Percentiles rank a stretch among this genome's conserved stretches.
Evolutionary conservation across 495 filamentous ascomycete genomes (phyloP).

Genomic region (Aspergillus steynii): DNA sequence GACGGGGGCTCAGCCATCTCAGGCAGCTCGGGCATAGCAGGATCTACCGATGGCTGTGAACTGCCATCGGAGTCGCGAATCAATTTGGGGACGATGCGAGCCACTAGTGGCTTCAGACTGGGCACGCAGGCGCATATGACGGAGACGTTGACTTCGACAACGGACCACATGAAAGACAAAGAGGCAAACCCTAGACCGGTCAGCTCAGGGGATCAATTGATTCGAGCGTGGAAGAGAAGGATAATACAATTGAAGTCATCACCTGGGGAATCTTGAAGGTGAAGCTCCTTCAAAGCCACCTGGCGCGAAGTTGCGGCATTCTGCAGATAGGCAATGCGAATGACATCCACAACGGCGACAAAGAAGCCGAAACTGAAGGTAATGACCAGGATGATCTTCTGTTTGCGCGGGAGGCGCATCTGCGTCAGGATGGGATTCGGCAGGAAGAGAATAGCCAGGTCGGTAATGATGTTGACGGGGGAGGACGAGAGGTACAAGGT

Average conservation of each 20-base stretch:
- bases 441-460: conserved; percentile 78
- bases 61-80: conserved; percentile 53
- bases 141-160: conserved; percentile 85
- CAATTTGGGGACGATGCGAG: conserved; percentile 71
- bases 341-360: conserved; percentile 82
- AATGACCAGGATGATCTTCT: conserved; percentile 80
- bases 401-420: conserved; percentile 78
- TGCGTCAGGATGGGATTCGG: conserved; percentile 84
- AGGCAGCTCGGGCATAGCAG: conserved; percentile 19
- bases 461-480: conserved; percentile 83
- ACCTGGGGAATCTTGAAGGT: conserved; percentile 31
- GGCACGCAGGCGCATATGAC: conserved; percentile 88
- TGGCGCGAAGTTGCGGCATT: conserved; percentile 55
- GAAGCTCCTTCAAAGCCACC: conserved; percentile 31
- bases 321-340: conserved; percentile 87
- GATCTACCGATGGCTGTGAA: conserved; percentile 13
- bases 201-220: background rate
- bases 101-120: conserved; percentile 81
- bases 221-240: background rate
- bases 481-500: conserved; percentile 82
- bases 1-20: conserved; percentile 4
- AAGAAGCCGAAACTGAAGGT: conserved; percentile 85
- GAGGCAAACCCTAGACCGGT: conserved; percentile 66
- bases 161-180: conserved; percentile 88
- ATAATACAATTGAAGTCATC: conserved; percentile 58